Conservation (phyloP, 2,329 filamentous ascomycete species). For the Metarhizium brunneum region DNA sequence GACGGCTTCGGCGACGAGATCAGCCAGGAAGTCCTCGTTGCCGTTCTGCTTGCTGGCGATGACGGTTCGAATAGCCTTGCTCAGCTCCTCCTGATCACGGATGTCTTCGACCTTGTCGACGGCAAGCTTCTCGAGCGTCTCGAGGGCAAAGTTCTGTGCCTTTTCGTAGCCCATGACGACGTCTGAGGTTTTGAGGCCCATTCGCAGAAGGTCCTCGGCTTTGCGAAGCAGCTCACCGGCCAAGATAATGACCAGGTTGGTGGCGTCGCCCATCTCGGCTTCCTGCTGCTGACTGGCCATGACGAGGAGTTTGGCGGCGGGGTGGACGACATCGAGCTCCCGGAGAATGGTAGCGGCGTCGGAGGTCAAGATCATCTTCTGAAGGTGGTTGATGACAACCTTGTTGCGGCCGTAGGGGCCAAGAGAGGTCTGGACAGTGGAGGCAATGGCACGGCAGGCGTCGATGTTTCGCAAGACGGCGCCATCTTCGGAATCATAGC, state of each 20-base stretch:
- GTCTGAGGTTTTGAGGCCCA: slow-evolving; percentile 98
- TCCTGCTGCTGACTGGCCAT: slow-evolving; percentile 99
- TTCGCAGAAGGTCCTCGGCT: slow-evolving; percentile 89
- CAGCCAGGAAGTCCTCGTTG: slow-evolving; percentile 78
- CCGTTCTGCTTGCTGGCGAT: slow-evolving; percentile 95
- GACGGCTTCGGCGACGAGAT: slow-evolving; percentile 75
- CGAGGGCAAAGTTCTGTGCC: slow-evolving; percentile 80
- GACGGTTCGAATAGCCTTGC: slow-evolving; percentile 92
- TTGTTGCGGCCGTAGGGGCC: slow-evolving; percentile 98
- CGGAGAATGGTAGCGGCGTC: slow-evolving; percentile 95
- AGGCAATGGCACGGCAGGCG: slow-evolving; percentile 89
- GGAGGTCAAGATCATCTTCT: slow-evolving; percentile 99
- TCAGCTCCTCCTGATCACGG: slow-evolving; percentile 70
- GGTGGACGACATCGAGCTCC: slow-evolving; percentile 96
- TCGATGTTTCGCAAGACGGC: slow-evolving; percentile 98
- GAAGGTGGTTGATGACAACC: slow-evolving; percentile 98
- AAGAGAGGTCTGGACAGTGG: slow-evolving; percentile 92
- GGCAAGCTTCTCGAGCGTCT: slow-evolving; percentile 76
- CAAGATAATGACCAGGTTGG: slow-evolving; percentile 92
- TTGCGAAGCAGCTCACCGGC: slow-evolving; percentile 94
- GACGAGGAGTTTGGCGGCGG: slow-evolving; percentile 91
- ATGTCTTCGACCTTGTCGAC: slow-evolving; percentile 88
- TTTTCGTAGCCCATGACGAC: slow-evolving; percentile 94
- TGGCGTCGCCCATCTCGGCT: slow-evolving; percentile 97
- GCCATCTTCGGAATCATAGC: slow-evolving; percentile 98